These are phyloP conservation scores for Fusarium buxicola DNA, from an alignment of 2,329 filamentous ascomycete species.

Conservation along the genomic window DNA sequence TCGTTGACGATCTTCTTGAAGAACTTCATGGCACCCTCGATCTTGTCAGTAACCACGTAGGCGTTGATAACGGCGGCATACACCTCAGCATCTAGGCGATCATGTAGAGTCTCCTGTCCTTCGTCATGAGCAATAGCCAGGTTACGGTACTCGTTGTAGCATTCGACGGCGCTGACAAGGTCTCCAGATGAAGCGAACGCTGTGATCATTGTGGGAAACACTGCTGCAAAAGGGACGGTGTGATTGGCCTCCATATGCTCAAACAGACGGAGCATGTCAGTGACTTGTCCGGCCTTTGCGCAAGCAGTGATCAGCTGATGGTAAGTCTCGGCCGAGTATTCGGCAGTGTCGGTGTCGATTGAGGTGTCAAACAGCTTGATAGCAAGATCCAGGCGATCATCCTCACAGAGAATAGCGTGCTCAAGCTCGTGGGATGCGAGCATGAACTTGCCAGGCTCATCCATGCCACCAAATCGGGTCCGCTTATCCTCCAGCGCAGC, in stretches of 20 bases:
- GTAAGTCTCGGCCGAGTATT: constrained; percentile 86
- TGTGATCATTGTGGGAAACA: constrained; percentile 95
- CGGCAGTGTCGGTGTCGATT: constrained; percentile 68
- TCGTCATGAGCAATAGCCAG: constrained; percentile 87
- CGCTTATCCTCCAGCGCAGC: constrained; percentile 82
- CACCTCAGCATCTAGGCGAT: constrained; percentile 83
- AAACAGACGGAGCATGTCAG: constrained; percentile 91
- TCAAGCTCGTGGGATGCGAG: constrained; percentile 89
- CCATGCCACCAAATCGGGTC: constrained; percentile 85
- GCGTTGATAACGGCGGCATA: constrained; percentile 94
- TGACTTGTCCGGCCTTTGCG: constrained; percentile 81
- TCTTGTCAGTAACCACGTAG: constrained; percentile 84
- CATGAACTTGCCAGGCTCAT: constrained; percentile 87
- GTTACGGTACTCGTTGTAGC: constrained; percentile 93
- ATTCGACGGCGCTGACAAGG: constrained; percentile 87
- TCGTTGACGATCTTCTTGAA: constrained; percentile 79
- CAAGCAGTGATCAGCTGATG: constrained; percentile 88
- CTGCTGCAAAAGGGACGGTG: constrained; percentile 79
- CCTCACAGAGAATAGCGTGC: constrained; percentile 85
- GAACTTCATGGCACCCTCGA: constrained; percentile 86
- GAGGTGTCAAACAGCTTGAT: constrained; percentile 88
- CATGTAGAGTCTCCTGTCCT: constrained; percentile 74
- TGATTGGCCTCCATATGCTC: constrained; percentile 88
- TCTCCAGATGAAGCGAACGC: constrained; percentile 87
- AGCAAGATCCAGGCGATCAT: constrained; percentile 87